Evolutionary conservation across 1,284 basidiomycete species (phyloP), one percentile per base, ranked within the genome.

Genomic region (Ustilago lituana): DNA sequence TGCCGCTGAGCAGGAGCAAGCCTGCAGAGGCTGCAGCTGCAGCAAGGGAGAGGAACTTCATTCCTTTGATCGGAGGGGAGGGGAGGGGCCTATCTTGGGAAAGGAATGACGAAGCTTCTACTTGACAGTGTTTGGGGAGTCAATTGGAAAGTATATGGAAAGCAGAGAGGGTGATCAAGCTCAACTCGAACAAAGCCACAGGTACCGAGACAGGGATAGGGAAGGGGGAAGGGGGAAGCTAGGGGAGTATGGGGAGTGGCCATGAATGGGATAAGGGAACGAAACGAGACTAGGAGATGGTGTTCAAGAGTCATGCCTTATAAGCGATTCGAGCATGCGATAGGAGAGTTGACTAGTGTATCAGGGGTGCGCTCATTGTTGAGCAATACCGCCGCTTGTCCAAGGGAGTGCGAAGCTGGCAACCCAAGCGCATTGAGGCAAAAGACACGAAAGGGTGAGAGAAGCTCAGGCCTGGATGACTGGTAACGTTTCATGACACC

Each of bases 11-110:
- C 22, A 68, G 40, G 26, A 68, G 51, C 51, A 68, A n/a, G 24
- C 59, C 59, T 12, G 59, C 65, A 23, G 50, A 51, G 33, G 59
- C 55, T 11, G 65, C 54, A n/a, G 57, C 64, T 12, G 59, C 65
- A 54, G 55, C 59, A 37, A 68, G 43, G 15, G 59, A 62, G 46
- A 68, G 55, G 55, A 63, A 57, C 55, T 59, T 62, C 65, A 68
- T 68, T 4, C 14, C 17, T 50, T 31, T 8, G 2, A n/a, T n/a
- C n/a, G 19, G 12, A 29, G 14, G 27, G 15, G 33, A 12, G 14
- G 39, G 19, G 22, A 33, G 40, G 29, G n/a, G 33, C 5, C 3
- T 26, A 7, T 44, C 17, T 44, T 20, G n/a, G 17, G 17, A 10
- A n/a, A 5, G 7, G 15, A 8, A 15, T 27, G n/a, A 12, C 24